These are phyloP conservation scores for Trypanosomatidae sp. DNA, from an alignment of 208 protist genomes.

Conservation along the genomic window DNA sequence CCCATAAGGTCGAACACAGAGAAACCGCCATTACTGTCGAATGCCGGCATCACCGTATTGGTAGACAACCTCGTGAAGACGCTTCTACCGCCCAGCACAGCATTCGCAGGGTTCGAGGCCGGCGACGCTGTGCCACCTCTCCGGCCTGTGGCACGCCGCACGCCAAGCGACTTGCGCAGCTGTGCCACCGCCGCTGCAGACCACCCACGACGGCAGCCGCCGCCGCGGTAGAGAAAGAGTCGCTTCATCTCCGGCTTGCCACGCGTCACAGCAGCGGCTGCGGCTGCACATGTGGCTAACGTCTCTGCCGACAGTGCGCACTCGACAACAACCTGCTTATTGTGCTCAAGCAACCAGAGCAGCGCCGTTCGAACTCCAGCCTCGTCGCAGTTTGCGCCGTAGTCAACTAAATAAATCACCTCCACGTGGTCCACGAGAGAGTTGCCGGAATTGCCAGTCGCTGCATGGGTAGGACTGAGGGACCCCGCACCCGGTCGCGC, in stretches of 20 bases:
- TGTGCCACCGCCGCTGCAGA: constrained; percentile 20
- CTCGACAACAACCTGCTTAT: constrained; percentile 31
- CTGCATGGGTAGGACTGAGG: background rate
- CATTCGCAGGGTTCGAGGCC: background rate
- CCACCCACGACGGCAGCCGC: constrained; percentile 21
- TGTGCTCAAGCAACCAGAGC: constrained; percentile 25
- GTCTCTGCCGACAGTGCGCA: constrained; percentile 15
- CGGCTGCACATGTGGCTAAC: constrained; percentile 21
- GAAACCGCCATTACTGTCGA: constrained; percentile 10
- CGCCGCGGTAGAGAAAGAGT: constrained; percentile 27
- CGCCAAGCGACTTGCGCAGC: constrained; percentile 19
- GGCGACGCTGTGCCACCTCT: background rate
- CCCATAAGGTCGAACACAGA: constrained; percentile 28
- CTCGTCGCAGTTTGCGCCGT: constrained; percentile 6
- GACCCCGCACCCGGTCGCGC: background rate
- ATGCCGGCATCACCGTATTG: background rate
- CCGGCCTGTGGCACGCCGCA: constrained; percentile 11
- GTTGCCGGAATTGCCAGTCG: background rate
- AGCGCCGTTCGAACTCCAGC: constrained; percentile 11
- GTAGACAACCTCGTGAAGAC: background rate
- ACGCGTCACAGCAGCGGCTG: constrained; percentile 7
- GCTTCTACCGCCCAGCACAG: background rate
- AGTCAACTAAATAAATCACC: constrained; percentile 15
- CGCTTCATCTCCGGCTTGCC: constrained; percentile 21
- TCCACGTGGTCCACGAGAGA: constrained; percentile 24